Conservation (phyloP, 176 grass and related monocot species). For the Otatea glauca region DNA sequence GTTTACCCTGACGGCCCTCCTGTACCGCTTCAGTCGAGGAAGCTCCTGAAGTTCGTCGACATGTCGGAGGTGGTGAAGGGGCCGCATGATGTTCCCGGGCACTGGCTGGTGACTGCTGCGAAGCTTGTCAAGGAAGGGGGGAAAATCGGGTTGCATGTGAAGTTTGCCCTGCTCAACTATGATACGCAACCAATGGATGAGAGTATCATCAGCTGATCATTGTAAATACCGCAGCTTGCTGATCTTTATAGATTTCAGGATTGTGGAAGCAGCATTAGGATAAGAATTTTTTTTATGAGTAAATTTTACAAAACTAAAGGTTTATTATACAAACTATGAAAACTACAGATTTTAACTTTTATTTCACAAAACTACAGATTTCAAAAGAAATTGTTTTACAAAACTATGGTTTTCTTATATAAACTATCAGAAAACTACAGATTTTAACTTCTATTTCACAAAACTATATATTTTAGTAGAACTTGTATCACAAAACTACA, state of each 20-base stretch:
- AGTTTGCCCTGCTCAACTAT: constrained; percentile 79
- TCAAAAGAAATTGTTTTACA: too few relatives aligned
- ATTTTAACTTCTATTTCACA: too few relatives aligned
- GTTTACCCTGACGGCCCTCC: constrained; percentile 91
- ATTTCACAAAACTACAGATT: too few relatives aligned
- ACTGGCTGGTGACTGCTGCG: constrained; percentile 79
- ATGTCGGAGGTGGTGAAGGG: constrained; percentile 87
- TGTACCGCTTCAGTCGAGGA: constrained; percentile 82
- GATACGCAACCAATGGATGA: constrained; percentile 27
- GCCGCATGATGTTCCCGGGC: constrained; percentile 79
- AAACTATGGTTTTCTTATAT: too few relatives aligned
- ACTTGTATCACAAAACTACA: too few relatives aligned
- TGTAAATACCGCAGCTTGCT: constrained; percentile 29
- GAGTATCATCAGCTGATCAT: constrained; percentile 12
- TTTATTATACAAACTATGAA: too few relatives aligned
- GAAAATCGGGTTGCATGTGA: constrained; percentile 78
- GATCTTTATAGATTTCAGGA: constrained; percentile 38
- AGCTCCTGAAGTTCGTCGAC: constrained; percentile 89
- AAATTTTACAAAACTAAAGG: too few relatives aligned
- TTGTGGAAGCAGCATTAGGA: constrained; percentile 42
- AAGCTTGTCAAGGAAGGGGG: constrained; percentile 73
- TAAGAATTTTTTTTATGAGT: constrained; percentile 7
- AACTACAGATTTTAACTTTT: too few relatives aligned
- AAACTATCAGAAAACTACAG: too few relatives aligned
- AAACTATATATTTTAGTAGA: too few relatives aligned